phyloP scores from a whole-genome alignment of 1,139 yeast genomes.

The Magnusiomyces fungicola region DNA sequence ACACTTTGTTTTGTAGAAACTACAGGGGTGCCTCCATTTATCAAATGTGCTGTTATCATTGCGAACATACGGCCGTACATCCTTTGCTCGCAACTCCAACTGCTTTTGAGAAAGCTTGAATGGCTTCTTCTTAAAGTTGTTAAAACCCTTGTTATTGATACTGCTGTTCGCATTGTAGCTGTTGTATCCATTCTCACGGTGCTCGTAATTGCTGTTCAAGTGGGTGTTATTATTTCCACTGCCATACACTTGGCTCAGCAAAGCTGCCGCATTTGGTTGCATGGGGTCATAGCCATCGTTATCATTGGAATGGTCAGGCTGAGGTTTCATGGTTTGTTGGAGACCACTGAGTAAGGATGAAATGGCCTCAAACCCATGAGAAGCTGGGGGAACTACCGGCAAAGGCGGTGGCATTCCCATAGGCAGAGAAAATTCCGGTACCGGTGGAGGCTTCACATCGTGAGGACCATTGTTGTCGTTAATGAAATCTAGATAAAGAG shows the following conservation, averaged over 20 bases:
- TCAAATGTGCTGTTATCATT: constrained; percentile 15
- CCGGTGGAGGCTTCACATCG: no score
- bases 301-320: background rate
- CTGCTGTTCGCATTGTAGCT: constrained; percentile 2
- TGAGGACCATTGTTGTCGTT: no score
- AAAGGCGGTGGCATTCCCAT: background rate
- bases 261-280: background rate
- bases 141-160: constrained; percentile 3
- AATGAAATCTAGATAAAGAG: no score
- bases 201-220: background rate
- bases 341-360: background rate
- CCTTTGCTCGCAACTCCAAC: constrained; percentile 16
- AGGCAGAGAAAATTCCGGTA: no score
- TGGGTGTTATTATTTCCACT: background rate
- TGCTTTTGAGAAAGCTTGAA: constrained; percentile 7
- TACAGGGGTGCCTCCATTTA: constrained; percentile 18
- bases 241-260: background rate
- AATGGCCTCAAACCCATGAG: background rate
- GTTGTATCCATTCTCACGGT: background rate
- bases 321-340: constrained; percentile 1
- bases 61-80: constrained; percentile 20
- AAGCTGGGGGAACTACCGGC: background rate
- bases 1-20: constrained; percentile 17
- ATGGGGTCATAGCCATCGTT: constrained; percentile 1
- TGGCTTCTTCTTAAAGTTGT: background rate